phyloP scores from a whole-genome alignment of 192 early-diverging fungal species.

The Backusella luteola region DNA sequence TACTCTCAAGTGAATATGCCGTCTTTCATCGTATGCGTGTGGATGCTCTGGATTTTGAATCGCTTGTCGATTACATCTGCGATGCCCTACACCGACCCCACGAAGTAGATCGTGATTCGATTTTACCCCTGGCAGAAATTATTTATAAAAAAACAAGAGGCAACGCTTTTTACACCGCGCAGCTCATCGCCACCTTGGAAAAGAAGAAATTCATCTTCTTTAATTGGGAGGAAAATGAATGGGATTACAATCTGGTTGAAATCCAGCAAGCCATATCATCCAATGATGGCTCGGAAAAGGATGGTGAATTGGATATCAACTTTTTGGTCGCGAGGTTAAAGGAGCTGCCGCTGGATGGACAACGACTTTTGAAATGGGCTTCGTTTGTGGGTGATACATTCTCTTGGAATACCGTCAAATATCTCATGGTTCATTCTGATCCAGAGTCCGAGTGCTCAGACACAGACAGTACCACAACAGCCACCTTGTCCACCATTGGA shows the following conservation, averaged over 20 bases:
- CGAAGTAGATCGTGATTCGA: conserved; percentile 3
- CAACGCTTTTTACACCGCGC: conserved; percentile 32
- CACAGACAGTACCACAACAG: background rate
- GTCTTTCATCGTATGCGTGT: conserved; percentile 21
- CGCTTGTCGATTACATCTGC: conserved; percentile 24
- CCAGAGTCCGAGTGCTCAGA: conserved; percentile 25
- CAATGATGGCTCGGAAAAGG: conserved; percentile 6
- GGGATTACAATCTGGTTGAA: conserved; percentile 28
- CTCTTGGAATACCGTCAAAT: conserved; percentile 33
- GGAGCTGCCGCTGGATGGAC: conserved; percentile 27
- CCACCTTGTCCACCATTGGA: background rate
- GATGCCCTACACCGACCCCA: conserved; percentile 22
- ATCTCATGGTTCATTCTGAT: conserved; percentile 26
- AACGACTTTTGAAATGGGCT: conserved; percentile 33
- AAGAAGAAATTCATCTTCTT: conserved; percentile 37
- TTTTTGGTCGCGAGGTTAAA: conserved; percentile 17
- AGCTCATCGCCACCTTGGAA: conserved; percentile 20
- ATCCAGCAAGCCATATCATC: conserved; percentile 21
- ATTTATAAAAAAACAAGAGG: conserved; percentile 30
- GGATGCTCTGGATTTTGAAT: conserved; percentile 20
- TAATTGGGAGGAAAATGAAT: conserved; percentile 35
- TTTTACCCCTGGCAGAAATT: conserved; percentile 26
- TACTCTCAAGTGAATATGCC: conserved; percentile 14
- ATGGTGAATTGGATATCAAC: conserved; percentile 25
- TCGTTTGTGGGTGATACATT: conserved; percentile 35